These are phyloP conservation scores for Ceratocystis ficicola DNA, from an alignment of 2,329 filamentous ascomycete species.

Conservation along the genomic window DNA sequence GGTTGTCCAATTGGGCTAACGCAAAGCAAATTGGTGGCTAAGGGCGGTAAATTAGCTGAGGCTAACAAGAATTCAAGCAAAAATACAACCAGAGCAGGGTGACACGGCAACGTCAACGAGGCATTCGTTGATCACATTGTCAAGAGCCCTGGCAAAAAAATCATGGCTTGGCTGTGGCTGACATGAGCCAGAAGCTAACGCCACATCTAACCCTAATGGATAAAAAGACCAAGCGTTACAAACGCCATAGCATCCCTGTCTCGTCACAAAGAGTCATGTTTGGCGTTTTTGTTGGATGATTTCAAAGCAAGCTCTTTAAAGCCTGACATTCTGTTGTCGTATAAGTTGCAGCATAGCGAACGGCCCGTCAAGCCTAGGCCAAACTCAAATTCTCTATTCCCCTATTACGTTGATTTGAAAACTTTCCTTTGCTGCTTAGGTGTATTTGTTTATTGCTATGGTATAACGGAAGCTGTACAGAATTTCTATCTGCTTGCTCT, in stretches of 20 bases:
- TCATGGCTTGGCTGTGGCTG: constrained; percentile 13
- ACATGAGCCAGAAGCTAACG: neutral
- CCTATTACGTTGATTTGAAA: neutral
- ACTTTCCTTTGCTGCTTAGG: neutral
- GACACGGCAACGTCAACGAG: neutral
- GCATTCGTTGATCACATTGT: neutral
- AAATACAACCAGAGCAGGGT: neutral
- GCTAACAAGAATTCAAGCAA: neutral
- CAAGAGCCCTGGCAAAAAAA: constrained; percentile 16
- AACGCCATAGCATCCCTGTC: neutral
- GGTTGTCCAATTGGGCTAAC: neutral
- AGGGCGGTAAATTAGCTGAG: neutral
- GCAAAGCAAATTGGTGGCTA: neutral
- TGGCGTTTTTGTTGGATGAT: constrained; percentile 25
- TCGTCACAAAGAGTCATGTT: neutral
- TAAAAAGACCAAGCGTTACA: neutral
- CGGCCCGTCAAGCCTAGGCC: neutral
- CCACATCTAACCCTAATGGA: constrained; percentile 19
- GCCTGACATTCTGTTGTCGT: neutral
- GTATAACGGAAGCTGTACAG: neutral
- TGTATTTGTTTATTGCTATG: neutral
- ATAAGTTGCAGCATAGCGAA: constrained; percentile 5
- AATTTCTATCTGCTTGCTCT: neutral
- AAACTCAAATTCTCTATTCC: neutral
- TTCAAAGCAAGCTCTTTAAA: constrained; percentile 30